Evolutionary conservation across 371 early-diverging fungal species (phyloP).

Genomic region (Zychaea mexicana): DNA sequence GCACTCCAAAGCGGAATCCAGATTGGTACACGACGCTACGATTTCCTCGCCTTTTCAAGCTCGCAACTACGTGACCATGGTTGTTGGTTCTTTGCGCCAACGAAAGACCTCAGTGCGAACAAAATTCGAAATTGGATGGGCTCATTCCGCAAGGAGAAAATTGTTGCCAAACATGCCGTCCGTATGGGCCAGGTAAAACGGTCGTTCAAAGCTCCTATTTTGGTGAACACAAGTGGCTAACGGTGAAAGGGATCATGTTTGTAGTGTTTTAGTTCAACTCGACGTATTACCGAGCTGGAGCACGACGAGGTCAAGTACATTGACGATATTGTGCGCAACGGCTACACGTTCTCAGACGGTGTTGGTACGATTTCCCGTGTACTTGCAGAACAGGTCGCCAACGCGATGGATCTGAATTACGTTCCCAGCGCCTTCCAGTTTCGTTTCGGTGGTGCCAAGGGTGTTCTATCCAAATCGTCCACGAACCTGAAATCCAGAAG

Average conservation of each 20-base stretch:
- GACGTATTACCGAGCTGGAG: conserved; percentile 43
- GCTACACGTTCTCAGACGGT: conserved; percentile 81
- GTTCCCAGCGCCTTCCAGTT: conserved; percentile 82
- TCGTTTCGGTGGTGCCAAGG: conserved; percentile 83
- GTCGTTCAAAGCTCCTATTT: no score
- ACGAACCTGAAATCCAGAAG: conserved; percentile 21
- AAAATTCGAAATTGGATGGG: conserved; percentile 78
- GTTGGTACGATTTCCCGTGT: conserved; percentile 70
- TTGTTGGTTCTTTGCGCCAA: conserved; percentile 74
- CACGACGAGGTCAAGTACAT: conserved; percentile 46
- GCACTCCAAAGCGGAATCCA: conserved; percentile 59
- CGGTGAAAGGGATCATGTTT: no score
- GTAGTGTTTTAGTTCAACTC: conserved; percentile 69
- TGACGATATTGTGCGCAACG: conserved; percentile 58
- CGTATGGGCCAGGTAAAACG: conserved; percentile 69
- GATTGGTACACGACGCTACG: conserved; percentile 60
- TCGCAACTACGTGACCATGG: conserved; percentile 71
- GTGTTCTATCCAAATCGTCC: conserved; percentile 54
- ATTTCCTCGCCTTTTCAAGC: conserved; percentile 74
- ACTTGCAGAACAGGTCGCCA: conserved; percentile 58
- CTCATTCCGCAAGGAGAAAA: conserved; percentile 65
- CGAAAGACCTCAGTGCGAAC: conserved; percentile 43
- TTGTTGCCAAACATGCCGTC: conserved; percentile 72
- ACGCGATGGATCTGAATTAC: conserved; percentile 46
- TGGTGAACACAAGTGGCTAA: no score